phyloP scores from a whole-genome alignment of 805 yeast species.

The Kodamaea nitidulidarum region DNA sequence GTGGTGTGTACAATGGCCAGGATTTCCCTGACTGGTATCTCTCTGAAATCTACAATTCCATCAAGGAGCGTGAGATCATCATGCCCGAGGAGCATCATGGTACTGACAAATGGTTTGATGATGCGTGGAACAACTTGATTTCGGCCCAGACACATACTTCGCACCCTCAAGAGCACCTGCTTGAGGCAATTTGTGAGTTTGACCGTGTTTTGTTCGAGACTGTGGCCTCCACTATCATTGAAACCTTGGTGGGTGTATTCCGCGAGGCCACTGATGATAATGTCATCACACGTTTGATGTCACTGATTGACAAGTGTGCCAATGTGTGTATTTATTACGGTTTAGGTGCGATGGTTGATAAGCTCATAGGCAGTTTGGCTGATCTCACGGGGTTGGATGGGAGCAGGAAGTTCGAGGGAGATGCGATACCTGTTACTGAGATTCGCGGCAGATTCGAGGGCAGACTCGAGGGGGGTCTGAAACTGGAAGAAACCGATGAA shows the following conservation, averaged over 20 bases:
- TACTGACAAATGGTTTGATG: constrained; percentile 88
- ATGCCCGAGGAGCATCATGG: constrained; percentile 98
- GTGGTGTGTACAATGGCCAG: constrained; percentile 70
- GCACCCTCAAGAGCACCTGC: constrained; percentile 17
- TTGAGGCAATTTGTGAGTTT: constrained; percentile 45
- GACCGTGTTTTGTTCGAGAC: constrained; percentile 69
- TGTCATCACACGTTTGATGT: constrained; percentile 78
- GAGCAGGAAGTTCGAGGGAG: constrained; percentile 13
- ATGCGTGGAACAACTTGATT: constrained; percentile 70
- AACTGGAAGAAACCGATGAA: no score
- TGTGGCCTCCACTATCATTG: constrained; percentile 60
- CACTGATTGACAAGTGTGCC: constrained; percentile 84
- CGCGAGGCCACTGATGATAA: constrained; percentile 89
- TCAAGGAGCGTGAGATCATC: constrained; percentile 81
- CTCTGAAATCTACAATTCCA: constrained; percentile 73
- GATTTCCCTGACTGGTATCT: constrained; percentile 88
- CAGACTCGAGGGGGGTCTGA: no score
- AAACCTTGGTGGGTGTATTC: constrained; percentile 72
- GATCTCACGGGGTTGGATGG: constrained; percentile 60
- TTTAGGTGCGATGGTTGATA: constrained; percentile 55
- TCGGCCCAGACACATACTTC: constrained; percentile 41
- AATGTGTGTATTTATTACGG: constrained; percentile 66
- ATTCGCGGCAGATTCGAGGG: constrained; percentile 47
- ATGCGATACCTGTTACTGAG: constrained; percentile 34
- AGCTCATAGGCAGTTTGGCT: constrained; percentile 61